These are phyloP conservation scores for Paraphaeosphaeria minitans DNA, from an alignment of 2,329 filamentous ascomycete species.

Conservation along the genomic window DNA sequence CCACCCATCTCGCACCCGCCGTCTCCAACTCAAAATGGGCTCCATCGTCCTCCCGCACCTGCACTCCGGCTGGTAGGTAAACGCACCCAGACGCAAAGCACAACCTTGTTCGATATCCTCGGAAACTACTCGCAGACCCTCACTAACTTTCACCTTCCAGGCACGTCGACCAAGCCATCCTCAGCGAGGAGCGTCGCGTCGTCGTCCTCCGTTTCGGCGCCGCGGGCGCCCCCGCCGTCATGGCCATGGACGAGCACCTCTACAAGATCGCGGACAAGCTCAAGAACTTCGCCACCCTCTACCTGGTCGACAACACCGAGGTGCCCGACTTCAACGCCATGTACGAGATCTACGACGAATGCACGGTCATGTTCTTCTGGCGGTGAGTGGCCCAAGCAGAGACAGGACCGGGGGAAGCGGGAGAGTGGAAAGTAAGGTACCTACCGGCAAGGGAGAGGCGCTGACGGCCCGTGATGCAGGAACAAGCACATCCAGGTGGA, in stretches of 20 bases:
- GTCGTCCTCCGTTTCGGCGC: constrained; percentile 89
- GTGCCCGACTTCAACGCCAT: constrained; percentile 90
- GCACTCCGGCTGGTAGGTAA: constrained; percentile 69
- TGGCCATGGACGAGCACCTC: constrained; percentile 30
- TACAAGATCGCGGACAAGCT: constrained; percentile 53
- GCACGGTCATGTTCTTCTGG: constrained; percentile 95
- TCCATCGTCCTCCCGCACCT: constrained; percentile 90
- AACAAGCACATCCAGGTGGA: constrained; percentile 34
- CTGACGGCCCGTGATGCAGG: neutral
- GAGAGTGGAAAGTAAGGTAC: neutral
- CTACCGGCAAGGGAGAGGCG: neutral
- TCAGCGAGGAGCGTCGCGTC: constrained; percentile 77
- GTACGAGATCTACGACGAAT: constrained; percentile 86
- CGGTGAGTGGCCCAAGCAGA: constrained; percentile 57
- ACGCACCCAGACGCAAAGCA: too few relatives aligned
- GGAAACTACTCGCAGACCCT: too few relatives aligned
- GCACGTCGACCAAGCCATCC: constrained; percentile 95
- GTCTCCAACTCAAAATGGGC: constrained; percentile 59
- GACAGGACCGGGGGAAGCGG: neutral
- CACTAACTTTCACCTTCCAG: too few relatives aligned
- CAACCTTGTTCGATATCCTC: too few relatives aligned
- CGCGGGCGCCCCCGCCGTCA: constrained; percentile 74
- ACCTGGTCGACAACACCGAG: constrained; percentile 76
- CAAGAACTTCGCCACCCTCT: constrained; percentile 88
- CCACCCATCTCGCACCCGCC: neutral